Evolutionary conservation across 1,139 yeast genomes (phyloP), one percentile per base, ranked within the genome.

Genomic region (Insectozyma bohioensis): DNA sequence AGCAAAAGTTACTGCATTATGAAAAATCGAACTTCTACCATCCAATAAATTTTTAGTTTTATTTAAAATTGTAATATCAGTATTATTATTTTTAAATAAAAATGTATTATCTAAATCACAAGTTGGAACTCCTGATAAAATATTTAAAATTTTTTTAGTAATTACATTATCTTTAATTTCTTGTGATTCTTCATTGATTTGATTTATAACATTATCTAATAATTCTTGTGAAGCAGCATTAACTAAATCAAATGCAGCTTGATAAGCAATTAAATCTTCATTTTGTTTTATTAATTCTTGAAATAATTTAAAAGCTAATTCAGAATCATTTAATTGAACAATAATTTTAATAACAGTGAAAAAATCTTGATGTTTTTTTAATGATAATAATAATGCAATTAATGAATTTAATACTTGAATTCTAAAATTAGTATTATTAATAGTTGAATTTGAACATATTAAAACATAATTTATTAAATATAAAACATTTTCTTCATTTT

Each of bases 211-310:
- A 34, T 71, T 77, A 40, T 80, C 84, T 42, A 92, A 70, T 45
- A 92, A 72, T 52, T 86, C 94, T 63, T 92, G 98, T n/a, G 96
- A 78, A 0, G 97, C 97, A 10, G 95, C 80, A 37, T 80, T 80
- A 4, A 88, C 97, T 45, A 92, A 74, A 57, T 92, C 98, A 60
- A 92, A 92, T 1, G 97, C 97, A 37, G 94, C 87, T 65, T 92
- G 99, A 57, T 80, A 86, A 4, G 95, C 95, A 41, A 85, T 70
- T 45, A 79, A 63, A 27, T 50, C 62, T 34, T 63, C 63, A 13
- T 58, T 46, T 20, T 67, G 62, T 2, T 47, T 42, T 32, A 86
- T 54, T 40, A 85, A 68, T 43, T 75, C 75, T 46, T 75, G 72
- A 55, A 92, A 86, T 34, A 88, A 65, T 36, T 72, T 67, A 24